Base-by-base conservation (phyloP, 2,329 filamentous ascomycete species). In the Xylaria sp. region DNA sequence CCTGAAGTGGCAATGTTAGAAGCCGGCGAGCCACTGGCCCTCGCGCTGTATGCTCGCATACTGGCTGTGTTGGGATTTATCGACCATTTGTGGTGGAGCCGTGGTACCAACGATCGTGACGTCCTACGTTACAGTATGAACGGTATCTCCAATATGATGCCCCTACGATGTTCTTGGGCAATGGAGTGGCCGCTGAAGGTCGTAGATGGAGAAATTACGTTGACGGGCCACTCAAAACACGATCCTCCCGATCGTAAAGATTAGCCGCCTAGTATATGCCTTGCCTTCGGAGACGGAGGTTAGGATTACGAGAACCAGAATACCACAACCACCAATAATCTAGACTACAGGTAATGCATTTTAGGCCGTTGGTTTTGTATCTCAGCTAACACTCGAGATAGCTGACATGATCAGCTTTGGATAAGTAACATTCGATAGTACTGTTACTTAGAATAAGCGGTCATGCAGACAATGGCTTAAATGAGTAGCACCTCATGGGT, bases 31-130 rank as follows among this genome's bases (percentile, higher is more conserved):
- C 63, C 66, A 34, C 43, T 68, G 32, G 66, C 66, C 32, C 66
- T 68, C 46, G 66, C 63, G 53, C 55, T 68, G 4, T 68, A 66
- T 46, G 59, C 66, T 32, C 66, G 66, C 25, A 63, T 68, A 23
- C 12, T 68, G 13, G 41, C 59, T 36, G 58, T 68, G n/a, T 48
- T 68, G 48, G 63, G 63, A 25, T 68, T 66, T 25, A 68, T 68
- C 63, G 66, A 68, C 28, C 63, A 65, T 52, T 32, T 68, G 36
- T 68, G 66, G 66, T 68, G 66, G 66, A 68, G 66, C 28, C 53
- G 66, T 18, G 58, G 53, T 39, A 15, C 63, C 32, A 39, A 63
- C 41, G 39, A 63, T 25, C 63, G 63, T 50, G 66, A 68, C 25
- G 15, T 66, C 34, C 41, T 69, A 10, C 63, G 58, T 4, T 63